These are phyloP conservation scores for Coffea eugenioides DNA, from an alignment of 257 asterid species.

Conservation along the genomic window DNA sequence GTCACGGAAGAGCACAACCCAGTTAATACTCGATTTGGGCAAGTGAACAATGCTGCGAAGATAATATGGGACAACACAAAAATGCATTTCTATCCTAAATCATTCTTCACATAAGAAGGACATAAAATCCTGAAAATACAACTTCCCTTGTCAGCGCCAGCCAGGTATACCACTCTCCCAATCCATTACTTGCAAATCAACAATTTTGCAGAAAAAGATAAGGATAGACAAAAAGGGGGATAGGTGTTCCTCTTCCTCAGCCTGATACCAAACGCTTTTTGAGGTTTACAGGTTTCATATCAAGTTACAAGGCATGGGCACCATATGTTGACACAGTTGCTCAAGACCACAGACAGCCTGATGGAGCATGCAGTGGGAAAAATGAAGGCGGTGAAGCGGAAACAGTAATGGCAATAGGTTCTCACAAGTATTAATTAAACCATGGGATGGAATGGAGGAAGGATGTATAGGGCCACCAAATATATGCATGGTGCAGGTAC, in stretches of 20 bases:
- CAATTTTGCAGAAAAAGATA: neutral
- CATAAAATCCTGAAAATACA: neutral
- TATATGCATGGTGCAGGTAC: neutral
- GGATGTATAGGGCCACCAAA: neutral
- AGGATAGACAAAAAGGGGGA: neutral
- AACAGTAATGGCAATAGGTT: neutral
- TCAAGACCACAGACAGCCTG: neutral
- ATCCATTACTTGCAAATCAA: neutral
- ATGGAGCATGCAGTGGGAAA: neutral
- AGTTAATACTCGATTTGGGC: neutral
- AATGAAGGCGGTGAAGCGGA: neutral
- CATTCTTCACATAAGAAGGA: neutral
- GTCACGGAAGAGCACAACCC: neutral
- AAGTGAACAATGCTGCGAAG: neutral
- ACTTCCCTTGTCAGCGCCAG: neutral
- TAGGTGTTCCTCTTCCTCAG: neutral
- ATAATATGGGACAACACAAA: neutral
- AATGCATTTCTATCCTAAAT: neutral
- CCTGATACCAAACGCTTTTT: neutral
- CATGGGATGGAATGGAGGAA: neutral
- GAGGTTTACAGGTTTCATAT: neutral
- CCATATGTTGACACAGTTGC: neutral
- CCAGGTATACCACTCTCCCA: neutral
- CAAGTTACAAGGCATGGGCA: neutral
- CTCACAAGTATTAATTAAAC: neutral